A percentile compares a stretch with the other conserved stretches of the same genome.
Evolutionary conservation across 2,329 filamentous ascomycete genomes (phyloP).

Genomic region (Colletotrichum spinosum): DNA sequence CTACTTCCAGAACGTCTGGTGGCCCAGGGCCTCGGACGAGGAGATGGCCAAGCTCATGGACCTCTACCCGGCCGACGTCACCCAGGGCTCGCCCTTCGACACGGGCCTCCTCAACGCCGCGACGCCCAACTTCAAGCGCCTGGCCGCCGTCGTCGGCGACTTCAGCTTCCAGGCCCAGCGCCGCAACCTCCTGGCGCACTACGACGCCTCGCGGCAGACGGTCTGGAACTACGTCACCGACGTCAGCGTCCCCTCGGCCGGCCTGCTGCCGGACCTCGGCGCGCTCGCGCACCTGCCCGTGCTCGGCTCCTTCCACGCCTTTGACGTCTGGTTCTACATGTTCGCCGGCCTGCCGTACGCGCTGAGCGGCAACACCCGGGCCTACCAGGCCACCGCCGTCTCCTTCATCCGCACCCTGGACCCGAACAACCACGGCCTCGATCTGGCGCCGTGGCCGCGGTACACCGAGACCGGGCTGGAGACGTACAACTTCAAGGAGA

Average conservation of each 20-base stretch:
- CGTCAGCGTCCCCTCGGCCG: conserved; percentile 13
- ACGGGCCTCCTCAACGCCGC: conserved; percentile 68
- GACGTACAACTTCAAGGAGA: conserved; percentile 22
- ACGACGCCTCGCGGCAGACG: conserved; percentile 15
- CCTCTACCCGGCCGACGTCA: conserved; percentile 56
- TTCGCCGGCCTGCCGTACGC: conserved; percentile 16
- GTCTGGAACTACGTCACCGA: conserved; percentile 25
- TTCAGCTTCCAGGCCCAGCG: conserved; percentile 60
- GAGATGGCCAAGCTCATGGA: conserved; percentile 20
- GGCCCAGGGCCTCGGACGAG: conserved; percentile 5
- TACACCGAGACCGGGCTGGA: conserved; percentile 9
- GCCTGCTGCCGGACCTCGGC: conserved; percentile 6
- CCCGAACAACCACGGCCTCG: conserved; percentile 18
- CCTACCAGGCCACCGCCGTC: conserved; percentile 22
- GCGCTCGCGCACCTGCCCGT: conserved; percentile 16
- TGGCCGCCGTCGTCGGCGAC: conserved; percentile 73
- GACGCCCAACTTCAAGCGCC: conserved; percentile 73
- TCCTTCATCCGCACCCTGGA: conserved; percentile 20
- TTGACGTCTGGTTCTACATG: conserved; percentile 25
- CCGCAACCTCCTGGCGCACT: conserved; percentile 56
- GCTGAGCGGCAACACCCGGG: conserved; percentile 19
- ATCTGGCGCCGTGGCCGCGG: conserved; percentile 8
- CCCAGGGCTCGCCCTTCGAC: conserved; percentile 69
- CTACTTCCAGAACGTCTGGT: conserved; percentile 13
- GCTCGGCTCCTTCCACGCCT: conserved; percentile 16